Evolutionary conservation across 441 rosid species (phyloP), one percentile per base, ranked within the genome.

Genomic region (Cnidoscolus chayamansa): DNA sequence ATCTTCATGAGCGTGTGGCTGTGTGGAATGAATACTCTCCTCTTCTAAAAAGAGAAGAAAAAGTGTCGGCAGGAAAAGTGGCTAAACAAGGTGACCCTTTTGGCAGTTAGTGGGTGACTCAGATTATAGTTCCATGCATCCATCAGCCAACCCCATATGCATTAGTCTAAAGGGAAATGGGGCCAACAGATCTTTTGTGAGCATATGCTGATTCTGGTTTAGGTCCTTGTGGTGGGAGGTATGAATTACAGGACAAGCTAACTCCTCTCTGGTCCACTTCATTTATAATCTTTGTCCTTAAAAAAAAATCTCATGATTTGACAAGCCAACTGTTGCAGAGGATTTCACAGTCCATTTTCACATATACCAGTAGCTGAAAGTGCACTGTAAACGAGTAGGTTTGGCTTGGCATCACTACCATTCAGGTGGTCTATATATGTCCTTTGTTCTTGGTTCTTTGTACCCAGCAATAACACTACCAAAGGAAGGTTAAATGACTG

Each of bases 1-100:
- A 2, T 15, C 37, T 48, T 37, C 25, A 35, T 15, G 16, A 32
- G 48, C 70, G 37, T 40, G 57, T 49, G 43, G 68, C 61, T 15
- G 32, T 58, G 69, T 54, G 25, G 25, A 25, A 25, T 61, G 7
- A 2, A 17, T 76, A 17, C 12, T 64, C 45, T 25, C 48, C 30
- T 19, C 40, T 47, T 75, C 6, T 40, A 16, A 20, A 49, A 31
- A 53, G 25, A 45, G 32, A 31, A 61, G 50, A 65, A 17, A 16
- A 48, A 74, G 72, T 81, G 83, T 83, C 81, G 88, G 86, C 83
- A 80, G 80, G 80, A 61, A 13, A 57, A 32, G 20, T 9, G 68
- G 49, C 49, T 15, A 16, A 35, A 61, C 20, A 66, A 68, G 19
- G 16, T 63, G 63, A 37, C 16, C 11, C 10, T 40, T 53, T 45